Percentiles rank a stretch among this genome's conserved stretches.
Conservation (phyloP, 306 rosid genomes). For the Castanospermum australe region DNA sequence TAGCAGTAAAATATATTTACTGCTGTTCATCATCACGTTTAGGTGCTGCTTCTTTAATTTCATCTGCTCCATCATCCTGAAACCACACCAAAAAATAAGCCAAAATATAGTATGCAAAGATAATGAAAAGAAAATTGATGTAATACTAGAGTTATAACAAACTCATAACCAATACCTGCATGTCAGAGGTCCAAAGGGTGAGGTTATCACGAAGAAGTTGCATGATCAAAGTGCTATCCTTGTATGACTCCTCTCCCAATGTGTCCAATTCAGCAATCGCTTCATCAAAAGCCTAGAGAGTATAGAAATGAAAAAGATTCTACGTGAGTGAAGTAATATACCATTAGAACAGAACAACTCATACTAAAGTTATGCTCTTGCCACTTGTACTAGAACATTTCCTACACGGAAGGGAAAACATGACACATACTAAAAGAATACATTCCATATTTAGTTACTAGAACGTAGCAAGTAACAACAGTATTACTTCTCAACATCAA, state of each 20-base stretch:
- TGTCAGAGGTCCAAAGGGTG: constrained; percentile 98
- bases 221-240: constrained; percentile 99
- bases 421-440: neutral
- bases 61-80: constrained; percentile 97
- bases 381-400: constrained; percentile 1
- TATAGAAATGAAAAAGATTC: neutral
- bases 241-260: constrained; percentile 95
- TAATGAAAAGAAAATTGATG: neutral
- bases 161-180: constrained; percentile 67
- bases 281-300: constrained; percentile 86
- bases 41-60: constrained; percentile 89
- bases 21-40: constrained; percentile 68
- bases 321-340: neutral
- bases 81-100: neutral
- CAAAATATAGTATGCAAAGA: neutral
- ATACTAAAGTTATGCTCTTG: neutral
- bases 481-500: constrained; percentile 9
- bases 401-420: neutral
- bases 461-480: constrained; percentile 24
- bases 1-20: constrained; percentile 40
- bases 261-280: constrained; percentile 99
- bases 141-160: neutral
- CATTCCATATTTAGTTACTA: neutral
- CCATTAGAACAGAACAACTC: neutral
- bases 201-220: constrained; percentile 99